A percentile compares a stretch with the other conserved stretches of the same genome.
Conservation (phyloP, 257 asterid genomes). For the Vinca minor region DNA sequence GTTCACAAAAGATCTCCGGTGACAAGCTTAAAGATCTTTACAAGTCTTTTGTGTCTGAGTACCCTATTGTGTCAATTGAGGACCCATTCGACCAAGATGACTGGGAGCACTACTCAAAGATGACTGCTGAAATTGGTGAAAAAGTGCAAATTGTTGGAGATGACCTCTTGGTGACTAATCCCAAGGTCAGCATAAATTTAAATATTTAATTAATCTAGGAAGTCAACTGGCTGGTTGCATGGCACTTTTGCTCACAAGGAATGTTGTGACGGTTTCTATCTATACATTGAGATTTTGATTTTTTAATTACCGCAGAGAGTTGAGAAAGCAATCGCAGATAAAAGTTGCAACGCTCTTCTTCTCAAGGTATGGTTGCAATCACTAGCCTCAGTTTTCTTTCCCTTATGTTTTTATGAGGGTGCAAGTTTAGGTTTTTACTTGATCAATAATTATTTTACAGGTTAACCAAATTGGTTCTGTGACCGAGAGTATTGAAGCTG, state of each 20-base stretch:
- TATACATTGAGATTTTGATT: neutral
- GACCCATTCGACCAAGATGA: conserved; percentile 99
- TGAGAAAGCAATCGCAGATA: conserved; percentile 86
- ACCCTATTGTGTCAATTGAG: conserved; percentile 92
- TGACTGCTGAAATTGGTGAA: conserved; percentile 67
- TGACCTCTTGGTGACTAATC: conserved; percentile 92
- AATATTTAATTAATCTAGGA: neutral
- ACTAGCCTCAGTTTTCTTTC: neutral
- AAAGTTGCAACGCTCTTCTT: conserved; percentile 95
- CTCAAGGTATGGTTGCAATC: conserved; percentile 49
- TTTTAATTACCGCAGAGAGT: conserved; percentile 60
- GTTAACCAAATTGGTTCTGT: conserved; percentile 98
- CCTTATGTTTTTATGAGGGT: neutral
- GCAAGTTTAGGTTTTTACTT: neutral
- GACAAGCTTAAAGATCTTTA: conserved; percentile 86
- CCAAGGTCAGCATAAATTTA: conserved; percentile 43
- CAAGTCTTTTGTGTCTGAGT: conserved; percentile 72
- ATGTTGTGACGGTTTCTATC: neutral
- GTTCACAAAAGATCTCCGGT: conserved; percentile 76
- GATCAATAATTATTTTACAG: conserved; percentile 22
- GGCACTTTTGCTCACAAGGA: neutral
- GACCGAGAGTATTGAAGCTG: conserved; percentile 97
- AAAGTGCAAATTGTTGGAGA: conserved; percentile 96
- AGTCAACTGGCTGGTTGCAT: neutral
- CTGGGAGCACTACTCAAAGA: conserved; percentile 78